Base-by-base conservation (phyloP, 1,139 yeast genomes). In the Sporopachydermia cereana region DNA sequence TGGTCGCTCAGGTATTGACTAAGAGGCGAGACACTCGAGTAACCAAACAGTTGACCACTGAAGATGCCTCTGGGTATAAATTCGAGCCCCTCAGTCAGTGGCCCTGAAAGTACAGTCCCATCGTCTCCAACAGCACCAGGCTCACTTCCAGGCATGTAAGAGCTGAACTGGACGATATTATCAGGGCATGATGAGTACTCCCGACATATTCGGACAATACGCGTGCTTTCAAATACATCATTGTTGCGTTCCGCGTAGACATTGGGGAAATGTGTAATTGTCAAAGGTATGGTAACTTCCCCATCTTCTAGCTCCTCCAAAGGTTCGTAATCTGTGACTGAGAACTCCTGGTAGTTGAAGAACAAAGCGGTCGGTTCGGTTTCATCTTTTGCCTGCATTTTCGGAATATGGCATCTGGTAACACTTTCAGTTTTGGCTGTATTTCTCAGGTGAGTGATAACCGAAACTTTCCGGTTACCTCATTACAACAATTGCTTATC, bases 241-340 rank as follows among this genome's bases (percentile, higher is more conserved):
- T 75, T 64, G n/a, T 54, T 57, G 25, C 34, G 57, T 39, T 51
- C 56, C 1, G 53, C 62, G 50, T 72, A 67, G 4, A 72, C 66
- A 51, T 81, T 80, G 21, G 88, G 88, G 57, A 79, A 81, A 57
- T 80, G 88, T 43, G 78, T 79, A 7, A 77, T 59, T 24, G 76
- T n/a, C 5, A 34, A n/a, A 12, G 39, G 39, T 5, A 16, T 5
- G 5, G 20, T 21, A 9, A n/a, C 39, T n/a, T 34, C 12, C 5
- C 12, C n/a, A 1, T 41, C 29, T n/a, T n/a, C n/a, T n/a, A n/a
- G n/a, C 3, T 48, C 47, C 3, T 47, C 53, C 2, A 57, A 43
- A 2, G 58, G 60, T 24, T 57, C 53, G 57, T 64, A 69, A 42
- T 62, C 60, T 2, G 62, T 59, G 22, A 66, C 63, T 12, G 72